These are phyloP conservation scores for Acacia melanoxylon DNA, from an alignment of 306 rosid genomes.

Conservation along the genomic window DNA sequence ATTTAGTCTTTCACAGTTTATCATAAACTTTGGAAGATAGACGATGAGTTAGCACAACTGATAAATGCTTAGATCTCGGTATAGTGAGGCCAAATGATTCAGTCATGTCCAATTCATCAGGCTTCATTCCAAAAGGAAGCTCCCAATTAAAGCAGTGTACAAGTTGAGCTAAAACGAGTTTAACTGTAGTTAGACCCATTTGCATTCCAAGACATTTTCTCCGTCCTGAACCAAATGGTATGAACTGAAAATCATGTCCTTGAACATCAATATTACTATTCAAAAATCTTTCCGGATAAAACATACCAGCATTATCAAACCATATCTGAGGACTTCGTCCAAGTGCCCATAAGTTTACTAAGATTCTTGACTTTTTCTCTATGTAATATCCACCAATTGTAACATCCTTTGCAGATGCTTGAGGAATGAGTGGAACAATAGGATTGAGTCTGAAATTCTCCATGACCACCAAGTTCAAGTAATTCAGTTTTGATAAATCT, in stretches of 20 bases:
- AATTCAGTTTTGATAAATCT: slow-evolving; percentile 31
- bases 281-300: slow-evolving; percentile 38
- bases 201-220: slow-evolving; percentile 42
- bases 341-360: slow-evolving; percentile 37
- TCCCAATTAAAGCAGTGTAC: slow-evolving; percentile 47
- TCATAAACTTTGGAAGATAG: neutral
- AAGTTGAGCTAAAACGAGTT: slow-evolving; percentile 34
- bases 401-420: slow-evolving; percentile 9
- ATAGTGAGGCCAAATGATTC: slow-evolving; percentile 27
- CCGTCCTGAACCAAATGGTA: slow-evolving; percentile 42
- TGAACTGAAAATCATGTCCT: slow-evolving; percentile 24
- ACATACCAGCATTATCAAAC: slow-evolving; percentile 31
- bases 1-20: no score
- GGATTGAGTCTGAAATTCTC: slow-evolving; percentile 40
- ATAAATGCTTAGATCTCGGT: slow-evolving; percentile 26
- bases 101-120: slow-evolving; percentile 33
- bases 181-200: slow-evolving; percentile 19
- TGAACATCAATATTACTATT: neutral
- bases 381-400: slow-evolving; percentile 26
- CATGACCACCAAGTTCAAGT: slow-evolving; percentile 40
- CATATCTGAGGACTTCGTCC: slow-evolving; percentile 31
- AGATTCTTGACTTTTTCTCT: slow-evolving; percentile 21
- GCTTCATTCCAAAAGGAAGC: slow-evolving; percentile 15
- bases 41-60: slow-evolving; percentile 26
- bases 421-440: slow-evolving; percentile 4